These are phyloP conservation scores for Tolypocladium endophyticum DNA, from an alignment of 2,329 filamentous ascomycete species.

Conservation along the genomic window DNA sequence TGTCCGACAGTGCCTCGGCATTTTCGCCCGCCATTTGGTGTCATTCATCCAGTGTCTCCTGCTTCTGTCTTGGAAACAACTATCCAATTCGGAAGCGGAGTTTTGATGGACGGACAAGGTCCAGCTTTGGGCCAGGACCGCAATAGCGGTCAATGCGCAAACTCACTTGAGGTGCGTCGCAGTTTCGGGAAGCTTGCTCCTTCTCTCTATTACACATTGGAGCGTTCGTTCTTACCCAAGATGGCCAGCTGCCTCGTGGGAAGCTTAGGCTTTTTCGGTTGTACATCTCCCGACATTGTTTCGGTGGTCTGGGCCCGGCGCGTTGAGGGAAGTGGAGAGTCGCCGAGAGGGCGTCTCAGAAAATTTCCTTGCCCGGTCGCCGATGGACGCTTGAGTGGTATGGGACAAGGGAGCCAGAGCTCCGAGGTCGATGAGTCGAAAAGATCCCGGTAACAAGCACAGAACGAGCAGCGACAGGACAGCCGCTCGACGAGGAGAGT, in stretches of 20 bases:
- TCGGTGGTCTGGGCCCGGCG: neutral
- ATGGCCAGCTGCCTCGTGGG: slow-evolving; percentile 69
- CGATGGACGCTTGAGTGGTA: neutral
- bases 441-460: neutral
- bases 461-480: neutral
- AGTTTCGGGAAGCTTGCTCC: neutral
- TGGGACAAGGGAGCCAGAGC: neutral
- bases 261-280: slow-evolving; percentile 48
- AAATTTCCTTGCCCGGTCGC: neutral
- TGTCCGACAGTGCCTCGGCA: neutral
- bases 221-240: slow-evolving; percentile 48
- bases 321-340: neutral
- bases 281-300: slow-evolving; percentile 2
- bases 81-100: neutral
- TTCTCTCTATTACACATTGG: neutral
- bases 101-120: neutral
- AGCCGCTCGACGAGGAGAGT: neutral
- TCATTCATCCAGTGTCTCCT: neutral
- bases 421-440: neutral
- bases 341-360: neutral
- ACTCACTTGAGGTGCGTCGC: neutral
- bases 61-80: neutral
- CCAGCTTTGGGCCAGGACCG: neutral
- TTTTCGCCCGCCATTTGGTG: slow-evolving; percentile 3
- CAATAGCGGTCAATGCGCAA: neutral